Evolutionary conservation across 352 stramenopile species (phyloP).

Genomic region (Pythium dissimile): DNA sequence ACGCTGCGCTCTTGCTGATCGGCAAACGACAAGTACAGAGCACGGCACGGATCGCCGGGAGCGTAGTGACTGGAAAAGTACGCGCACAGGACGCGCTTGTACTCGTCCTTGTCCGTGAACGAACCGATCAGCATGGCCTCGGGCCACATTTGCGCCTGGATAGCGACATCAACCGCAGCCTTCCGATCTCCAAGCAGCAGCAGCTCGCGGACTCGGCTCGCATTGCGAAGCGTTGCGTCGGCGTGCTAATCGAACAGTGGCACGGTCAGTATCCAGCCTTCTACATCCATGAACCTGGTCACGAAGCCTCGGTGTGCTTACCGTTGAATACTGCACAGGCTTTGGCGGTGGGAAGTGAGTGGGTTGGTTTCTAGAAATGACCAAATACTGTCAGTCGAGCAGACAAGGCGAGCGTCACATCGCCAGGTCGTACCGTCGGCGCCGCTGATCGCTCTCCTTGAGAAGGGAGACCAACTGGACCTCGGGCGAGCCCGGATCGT

Average conservation of each 20-base stretch:
- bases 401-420: background rate
- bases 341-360: slow-evolving; percentile 45
- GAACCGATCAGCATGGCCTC: slow-evolving; percentile 86
- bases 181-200: slow-evolving; percentile 77
- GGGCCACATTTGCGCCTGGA: slow-evolving; percentile 79
- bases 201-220: slow-evolving; percentile 59
- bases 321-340: slow-evolving; percentile 30
- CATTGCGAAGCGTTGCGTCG: slow-evolving; percentile 43
- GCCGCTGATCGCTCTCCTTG: slow-evolving; percentile 63
- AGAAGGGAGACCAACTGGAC: slow-evolving; percentile 63
- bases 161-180: slow-evolving; percentile 69
- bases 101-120: slow-evolving; percentile 83
- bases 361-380: slow-evolving; percentile 32
- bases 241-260: slow-evolving; percentile 41
- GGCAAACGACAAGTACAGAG: slow-evolving; percentile 76
- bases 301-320: too few relatives aligned
- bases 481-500: slow-evolving; percentile 58
- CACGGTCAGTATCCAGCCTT: background rate
- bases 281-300: too few relatives aligned
- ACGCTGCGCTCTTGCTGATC: slow-evolving; percentile 85
- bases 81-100: slow-evolving; percentile 71
- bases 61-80: slow-evolving; percentile 82
- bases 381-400: background rate
- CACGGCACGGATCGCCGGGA: slow-evolving; percentile 67
- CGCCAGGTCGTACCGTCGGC: slow-evolving; percentile 32